Base-by-base conservation (phyloP, 1,139 yeast species). In the Debaryomyces robertsiae region DNA sequence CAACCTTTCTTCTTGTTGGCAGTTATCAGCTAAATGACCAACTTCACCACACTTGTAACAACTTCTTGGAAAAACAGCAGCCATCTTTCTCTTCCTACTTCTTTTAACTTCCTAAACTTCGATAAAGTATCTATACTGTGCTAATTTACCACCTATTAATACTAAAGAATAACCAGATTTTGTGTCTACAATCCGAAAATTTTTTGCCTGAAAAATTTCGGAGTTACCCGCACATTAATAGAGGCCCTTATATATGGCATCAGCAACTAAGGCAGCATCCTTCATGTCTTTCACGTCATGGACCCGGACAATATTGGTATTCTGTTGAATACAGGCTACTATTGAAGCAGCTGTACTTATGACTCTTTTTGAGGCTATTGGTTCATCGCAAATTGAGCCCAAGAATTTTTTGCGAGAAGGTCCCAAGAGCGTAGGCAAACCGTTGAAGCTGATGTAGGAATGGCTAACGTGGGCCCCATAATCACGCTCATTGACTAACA, bases 31-130 rank as follows among this genome's bases (percentile, higher is more conserved):
- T 60, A 87, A 77, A 74, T 89, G 96, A 55, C 96, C 96, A 53
- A 85, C 77, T 71, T 87, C 88, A 59, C 96, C 96, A 73, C 96
- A 90, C 69, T 87, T 88, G 77, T 81, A 85, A 75, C 94, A 85
- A 53, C 90, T 84, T 79, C 85, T 84, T 69, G 88, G 89, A 72
- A 81, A 84, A 65, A 79, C 76, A 54, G 82, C 78, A 66, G 82
- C 81, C 79, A 75, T 75, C 44, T 45, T 53, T 28, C 37, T 16
- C 37, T 29, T 39, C 41, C 40, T 27, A 38, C 41, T 28, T 33
- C 24, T 38, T 37, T 33, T n/a, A n/a, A 32, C 11, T 30, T 27
- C 38, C n/a, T 31, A 17, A 17, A 22, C 14, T 31, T 31, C n/a
- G n/a, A n/a, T n/a, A n/a, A n/a, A 27, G 13, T 30, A 24, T 38